Evolutionary conservation across 768 basidiomycete genomes (phyloP), one percentile per base, ranked within the genome.

Genomic region (Mycena leptocephala): DNA sequence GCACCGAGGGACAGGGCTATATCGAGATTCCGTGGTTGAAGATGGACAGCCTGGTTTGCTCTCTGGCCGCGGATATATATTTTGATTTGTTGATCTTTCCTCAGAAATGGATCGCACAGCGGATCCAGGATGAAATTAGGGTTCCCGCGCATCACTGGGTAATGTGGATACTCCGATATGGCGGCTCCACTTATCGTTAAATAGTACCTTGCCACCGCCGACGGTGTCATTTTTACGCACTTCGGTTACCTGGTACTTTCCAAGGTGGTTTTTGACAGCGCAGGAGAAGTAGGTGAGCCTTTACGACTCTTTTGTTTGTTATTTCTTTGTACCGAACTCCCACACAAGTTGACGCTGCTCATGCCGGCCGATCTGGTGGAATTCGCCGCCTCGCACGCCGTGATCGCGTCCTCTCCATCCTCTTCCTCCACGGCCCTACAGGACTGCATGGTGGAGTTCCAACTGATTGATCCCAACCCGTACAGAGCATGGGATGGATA

Each of bases 71-170:
- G 10, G 35, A 56, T 20, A 26, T 9, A 24, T 72, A 8, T 11
- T 13, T 24, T 28, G 51, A 53, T 53, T 26, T 53, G 51, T 8
- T 18, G 32, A 30, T n/a, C 35, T 72, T 10, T 33, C 69, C 16
- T 5, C n/a, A 74, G 72, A 74, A 74, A 74, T 74, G 72, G 72
- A 74, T 74, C 26, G 72, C 65, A 2, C 72, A 74, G 30, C 72
- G 72, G 43, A 2, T 74, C 43, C 65, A 74, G 72, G 72, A 74
- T 48, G 35, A 68, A 43, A 74, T 68, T 1, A n/a, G 58, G n/a
- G 72, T 68, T 18, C 3, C 65, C n/a, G 13, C 68, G 24, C 72
- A 74, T 24, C 72, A 74, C 58, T 74, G 72, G 72, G 65, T 74
- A 56, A 62, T n/a, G 18, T 14, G 14, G 10, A n/a, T 33, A 3